Evolutionary conservation across 805 yeast genomes (phyloP).

Genomic region (Naumovozyma castellii): DNA sequence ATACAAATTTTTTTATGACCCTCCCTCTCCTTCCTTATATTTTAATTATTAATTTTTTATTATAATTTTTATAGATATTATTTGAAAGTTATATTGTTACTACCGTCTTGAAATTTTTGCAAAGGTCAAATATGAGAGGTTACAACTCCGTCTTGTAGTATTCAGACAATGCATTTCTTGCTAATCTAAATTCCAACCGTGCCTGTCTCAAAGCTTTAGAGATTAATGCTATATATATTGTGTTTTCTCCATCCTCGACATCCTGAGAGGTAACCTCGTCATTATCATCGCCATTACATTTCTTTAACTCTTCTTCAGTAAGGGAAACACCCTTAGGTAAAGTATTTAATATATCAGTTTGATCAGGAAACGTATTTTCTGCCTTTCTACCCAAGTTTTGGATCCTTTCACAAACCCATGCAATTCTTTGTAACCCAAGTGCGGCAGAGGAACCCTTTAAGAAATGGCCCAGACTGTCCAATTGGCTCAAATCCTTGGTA

Average conservation of each 20-base stretch:
- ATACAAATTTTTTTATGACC: background rate
- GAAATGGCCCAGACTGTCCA: slow-evolving; percentile 81
- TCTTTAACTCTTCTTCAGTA: slow-evolving; percentile 7
- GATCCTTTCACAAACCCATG: slow-evolving; percentile 82
- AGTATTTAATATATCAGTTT: slow-evolving; percentile 5
- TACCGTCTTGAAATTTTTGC: too few relatives aligned
- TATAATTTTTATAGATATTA: too few relatives aligned
- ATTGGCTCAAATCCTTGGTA: slow-evolving; percentile 40
- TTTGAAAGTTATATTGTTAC: too few relatives aligned
- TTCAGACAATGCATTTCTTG: slow-evolving; percentile 38
- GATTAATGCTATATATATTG: slow-evolving; percentile 35
- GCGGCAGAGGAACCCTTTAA: slow-evolving; percentile 95
- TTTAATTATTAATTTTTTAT: too few relatives aligned
- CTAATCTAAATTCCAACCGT: slow-evolving; percentile 37
- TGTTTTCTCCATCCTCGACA: slow-evolving; percentile 23
- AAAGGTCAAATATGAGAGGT: background rate
- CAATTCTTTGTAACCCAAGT: slow-evolving; percentile 72
- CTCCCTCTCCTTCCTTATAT: background rate
- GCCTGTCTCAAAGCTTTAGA: slow-evolving; percentile 40
- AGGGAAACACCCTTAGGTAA: slow-evolving; percentile 8
- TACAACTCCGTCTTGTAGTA: slow-evolving; percentile 33
- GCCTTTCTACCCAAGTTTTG: slow-evolving; percentile 68
- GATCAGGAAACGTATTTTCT: slow-evolving; percentile 20
- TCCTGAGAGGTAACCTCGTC: slow-evolving; percentile 21
- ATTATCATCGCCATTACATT: slow-evolving; percentile 8